These are phyloP conservation scores for Erythrobasidium hasegawianum DNA, from an alignment of 1,284 basidiomycete genomes.

Conservation along the genomic window DNA sequence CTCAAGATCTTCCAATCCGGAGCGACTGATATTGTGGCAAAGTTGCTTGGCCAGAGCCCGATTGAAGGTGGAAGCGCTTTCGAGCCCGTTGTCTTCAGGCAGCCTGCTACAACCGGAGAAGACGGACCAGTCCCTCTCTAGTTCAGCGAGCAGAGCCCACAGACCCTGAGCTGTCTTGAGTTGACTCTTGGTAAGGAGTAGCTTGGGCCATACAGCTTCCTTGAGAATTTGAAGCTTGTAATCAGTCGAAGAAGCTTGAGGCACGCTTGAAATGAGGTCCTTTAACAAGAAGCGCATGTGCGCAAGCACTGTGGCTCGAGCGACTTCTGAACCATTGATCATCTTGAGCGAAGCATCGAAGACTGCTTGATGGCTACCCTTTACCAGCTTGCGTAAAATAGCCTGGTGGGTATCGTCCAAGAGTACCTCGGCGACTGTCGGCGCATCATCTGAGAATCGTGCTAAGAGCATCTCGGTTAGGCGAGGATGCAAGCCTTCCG, in stretches of 20 bases:
- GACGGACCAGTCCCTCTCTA: neutral
- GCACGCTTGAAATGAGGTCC: neutral
- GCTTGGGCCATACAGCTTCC: slow-evolving; percentile 63
- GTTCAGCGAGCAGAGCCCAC: neutral
- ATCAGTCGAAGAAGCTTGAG: neutral
- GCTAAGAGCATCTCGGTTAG: slow-evolving; percentile 52
- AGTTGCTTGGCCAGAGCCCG: neutral
- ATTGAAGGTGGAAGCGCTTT: neutral
- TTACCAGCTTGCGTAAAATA: slow-evolving; percentile 47
- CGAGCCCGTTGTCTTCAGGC: neutral
- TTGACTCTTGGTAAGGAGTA: slow-evolving; percentile 64
- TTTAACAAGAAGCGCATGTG: too few species aligned
- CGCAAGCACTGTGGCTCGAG: slow-evolving; percentile 42
- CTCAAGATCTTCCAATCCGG: too few species aligned
- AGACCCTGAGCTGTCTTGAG: neutral
- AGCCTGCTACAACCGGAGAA: neutral
- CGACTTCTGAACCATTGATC: neutral
- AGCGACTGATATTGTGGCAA: too few species aligned
- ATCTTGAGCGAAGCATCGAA: slow-evolving; percentile 54
- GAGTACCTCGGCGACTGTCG: slow-evolving; percentile 61
- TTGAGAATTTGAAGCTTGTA: slow-evolving; percentile 54
- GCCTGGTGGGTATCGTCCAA: slow-evolving; percentile 55
- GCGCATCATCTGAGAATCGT: slow-evolving; percentile 63
- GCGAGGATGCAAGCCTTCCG: slow-evolving; percentile 36
- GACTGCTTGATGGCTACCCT: slow-evolving; percentile 55